Percentiles rank a stretch among this genome's conserved stretches.
phyloP scores from a whole-genome alignment of 139 green algal species.

The Chlorella sorokiniana region DNA sequence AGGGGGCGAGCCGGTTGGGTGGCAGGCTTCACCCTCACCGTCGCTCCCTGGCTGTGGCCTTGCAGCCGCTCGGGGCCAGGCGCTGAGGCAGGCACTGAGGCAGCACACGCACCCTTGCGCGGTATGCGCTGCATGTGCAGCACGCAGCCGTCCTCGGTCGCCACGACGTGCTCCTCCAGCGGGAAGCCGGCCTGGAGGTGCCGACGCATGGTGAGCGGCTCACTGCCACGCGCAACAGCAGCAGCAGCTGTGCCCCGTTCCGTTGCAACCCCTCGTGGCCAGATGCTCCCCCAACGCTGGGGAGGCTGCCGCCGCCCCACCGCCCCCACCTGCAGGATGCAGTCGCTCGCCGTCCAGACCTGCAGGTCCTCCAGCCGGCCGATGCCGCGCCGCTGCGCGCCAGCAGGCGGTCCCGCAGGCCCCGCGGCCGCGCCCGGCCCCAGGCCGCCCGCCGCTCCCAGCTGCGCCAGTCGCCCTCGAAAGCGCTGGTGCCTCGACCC shows the following conservation, averaged over 20 bases:
- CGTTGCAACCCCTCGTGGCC: not conserved
- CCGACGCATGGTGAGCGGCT: not conserved
- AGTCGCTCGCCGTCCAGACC: slow-evolving; percentile 41
- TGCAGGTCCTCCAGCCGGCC: slow-evolving; percentile 34
- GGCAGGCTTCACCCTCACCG: too few relatives aligned
- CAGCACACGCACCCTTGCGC: slow-evolving; percentile 34
- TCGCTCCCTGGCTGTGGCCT: too few relatives aligned
- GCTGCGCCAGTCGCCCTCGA: not conserved
- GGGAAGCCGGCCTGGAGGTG: slow-evolving; percentile 56
- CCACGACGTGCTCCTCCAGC: slow-evolving; percentile 68
- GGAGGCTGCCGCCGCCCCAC: not conserved
- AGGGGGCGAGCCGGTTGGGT: too few relatives aligned
- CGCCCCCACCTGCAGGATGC: slow-evolving; percentile 41
- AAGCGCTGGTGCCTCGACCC: not conserved
- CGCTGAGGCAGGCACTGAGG: not conserved
- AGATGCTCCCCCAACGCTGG: too few relatives aligned
- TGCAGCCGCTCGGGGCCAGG: not conserved
- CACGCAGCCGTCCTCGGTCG: slow-evolving; percentile 82
- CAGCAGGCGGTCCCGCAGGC: not conserved
- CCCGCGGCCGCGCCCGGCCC: not conserved
- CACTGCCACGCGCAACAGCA: not conserved
- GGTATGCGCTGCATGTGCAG: slow-evolving; percentile 85
- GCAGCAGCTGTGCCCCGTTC: slow-evolving; percentile 22
- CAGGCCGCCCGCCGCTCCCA: not conserved
- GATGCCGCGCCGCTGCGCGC: slow-evolving; percentile 24